Base-by-base conservation (phyloP, 768 basidiomycete species). In the Lentinula raphanica region DNA sequence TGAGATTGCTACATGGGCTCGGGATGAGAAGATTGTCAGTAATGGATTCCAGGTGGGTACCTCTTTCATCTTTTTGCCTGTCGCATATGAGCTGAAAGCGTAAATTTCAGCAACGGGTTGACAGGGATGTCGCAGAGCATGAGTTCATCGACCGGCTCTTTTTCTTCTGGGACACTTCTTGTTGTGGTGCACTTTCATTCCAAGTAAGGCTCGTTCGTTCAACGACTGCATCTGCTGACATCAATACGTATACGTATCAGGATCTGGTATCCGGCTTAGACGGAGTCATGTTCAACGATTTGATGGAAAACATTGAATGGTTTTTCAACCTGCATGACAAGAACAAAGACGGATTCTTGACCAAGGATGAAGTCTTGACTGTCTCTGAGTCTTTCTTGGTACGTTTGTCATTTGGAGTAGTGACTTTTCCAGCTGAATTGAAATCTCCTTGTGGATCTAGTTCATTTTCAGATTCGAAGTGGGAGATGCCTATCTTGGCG, bases 281-380 rank as follows among this genome's bases (percentile, higher is more conserved):
- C 64, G 88, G 88, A 2, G 90, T 97, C 45, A 91, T 98, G 84
- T 90, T 92, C 74, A 95, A 92, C 62, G 97, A 98, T 70, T 74
- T 99, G 63, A 98, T 98, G 97, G 92, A 94, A 58, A 96, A 92
- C 63, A 96, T 98, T 65, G 92, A 97, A 69, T 99, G 96, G 96
- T 96, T 98, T 74, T 98, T 98, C 74, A 90, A 88, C 64, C 70
- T 98, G 49, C 92, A 96, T 61, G 94, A 95, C 73, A 95, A 95
- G 72, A 90, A 99, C 71, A 93, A 93, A 64, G 97, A 99, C 68
- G 95, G 96, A 1, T 94, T 78, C 69, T 73, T 99, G 60, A 95
- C 94, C 2, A 98, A 96, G 71, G 96, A 98, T 66, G 97, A 99
- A 68, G 92, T 98, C 19, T 72, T 99, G 63, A 96, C 94, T 13